phyloP scores from a whole-genome alignment of 805 yeast species.

The Saccharomyces eubayanus region DNA sequence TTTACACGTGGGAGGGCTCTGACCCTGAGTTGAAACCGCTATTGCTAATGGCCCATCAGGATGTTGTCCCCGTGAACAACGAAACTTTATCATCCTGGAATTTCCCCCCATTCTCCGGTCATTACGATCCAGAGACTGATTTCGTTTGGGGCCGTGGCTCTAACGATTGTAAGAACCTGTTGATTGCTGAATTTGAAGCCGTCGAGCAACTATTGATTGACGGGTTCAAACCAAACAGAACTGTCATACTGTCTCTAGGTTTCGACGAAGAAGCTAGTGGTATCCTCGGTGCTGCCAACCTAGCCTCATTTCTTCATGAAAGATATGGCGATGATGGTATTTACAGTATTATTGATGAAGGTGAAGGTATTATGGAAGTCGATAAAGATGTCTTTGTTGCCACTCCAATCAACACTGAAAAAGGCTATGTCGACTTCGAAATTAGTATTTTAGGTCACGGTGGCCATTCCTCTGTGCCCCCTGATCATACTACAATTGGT shows the following conservation, averaged over 20 bases:
- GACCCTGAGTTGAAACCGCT: constrained; percentile 49
- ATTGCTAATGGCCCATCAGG: constrained; percentile 72
- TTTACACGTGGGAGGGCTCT: constrained; percentile 59
- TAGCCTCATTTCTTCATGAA: constrained; percentile 40
- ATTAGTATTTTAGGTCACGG: constrained; percentile 54
- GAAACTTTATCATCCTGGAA: constrained; percentile 55
- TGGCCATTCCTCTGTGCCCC: constrained; percentile 78
- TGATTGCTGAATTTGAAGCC: constrained; percentile 60
- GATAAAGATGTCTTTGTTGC: constrained; percentile 42
- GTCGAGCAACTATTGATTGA: constrained; percentile 44
- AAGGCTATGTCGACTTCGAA: constrained; percentile 48
- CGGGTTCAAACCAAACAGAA: constrained; percentile 53
- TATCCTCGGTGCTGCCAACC: constrained; percentile 44
- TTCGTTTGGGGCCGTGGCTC: constrained; percentile 71
- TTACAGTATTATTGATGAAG: constrained; percentile 65
- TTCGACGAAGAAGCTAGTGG: constrained; percentile 76
- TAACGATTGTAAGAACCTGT: constrained; percentile 62
- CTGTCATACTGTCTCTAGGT: constrained; percentile 59
- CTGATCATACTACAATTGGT: constrained; percentile 75
- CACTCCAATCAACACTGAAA: constrained; percentile 51
- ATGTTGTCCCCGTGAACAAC: constrained; percentile 72
- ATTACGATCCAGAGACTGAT: constrained; percentile 50
- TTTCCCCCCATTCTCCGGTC: constrained; percentile 57
- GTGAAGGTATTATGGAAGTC: constrained; percentile 34
- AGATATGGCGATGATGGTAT: constrained; percentile 55